Base-by-base conservation (phyloP, 2,329 filamentous ascomycete genomes). In the Clonostachys rhizophaga region DNA sequence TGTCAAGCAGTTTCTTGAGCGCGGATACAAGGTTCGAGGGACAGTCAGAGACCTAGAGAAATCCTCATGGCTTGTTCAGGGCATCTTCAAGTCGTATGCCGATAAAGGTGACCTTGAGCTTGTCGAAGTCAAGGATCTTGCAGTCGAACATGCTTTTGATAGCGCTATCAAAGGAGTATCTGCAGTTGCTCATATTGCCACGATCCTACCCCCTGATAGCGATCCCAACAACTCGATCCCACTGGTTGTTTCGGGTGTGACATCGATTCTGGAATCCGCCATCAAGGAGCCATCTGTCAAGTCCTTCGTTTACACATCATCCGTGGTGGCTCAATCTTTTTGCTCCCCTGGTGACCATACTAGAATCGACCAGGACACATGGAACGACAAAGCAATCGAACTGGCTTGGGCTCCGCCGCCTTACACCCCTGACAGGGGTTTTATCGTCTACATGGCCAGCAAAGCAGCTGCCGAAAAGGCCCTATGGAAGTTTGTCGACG, bases 151-250 rank as follows among this genome's bases (percentile, higher is more conserved):
- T n/a, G 64, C 63, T 2, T 69, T 74, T 41, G 62, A 72, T 35
- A 48, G 9, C 14, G 36, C 36, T 11, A 18, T 39, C 36, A 39
- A 39, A 18, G 71, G 66, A n/a, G 62, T 64, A 1, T 53, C 54
- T 2, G 66, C 61, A 1, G 51, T 75, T 43, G 56, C 63, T 1
- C 70, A 75, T 51, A 59, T 64, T 0, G 72, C 70, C 2, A 64
- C 63, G 13, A 54, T 63, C 20, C 52, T 65, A 41, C 58, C 51
- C 2, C 56, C 71, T 18, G 52, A 55, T 9, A 52, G 62, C 2
- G 61, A 75, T 47, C 65, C 70, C 0, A 56, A 69, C 42, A 55
- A 60, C 3, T 66, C 70, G 13, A 66, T 75, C n/a, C 61, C 68
- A 2, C 40, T 39, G 36, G 17, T 18, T 39, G 36, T 39, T n/a